phyloP scores from a whole-genome alignment of 139 green algal genomes.

The Ettlia oleoabundans region DNA sequence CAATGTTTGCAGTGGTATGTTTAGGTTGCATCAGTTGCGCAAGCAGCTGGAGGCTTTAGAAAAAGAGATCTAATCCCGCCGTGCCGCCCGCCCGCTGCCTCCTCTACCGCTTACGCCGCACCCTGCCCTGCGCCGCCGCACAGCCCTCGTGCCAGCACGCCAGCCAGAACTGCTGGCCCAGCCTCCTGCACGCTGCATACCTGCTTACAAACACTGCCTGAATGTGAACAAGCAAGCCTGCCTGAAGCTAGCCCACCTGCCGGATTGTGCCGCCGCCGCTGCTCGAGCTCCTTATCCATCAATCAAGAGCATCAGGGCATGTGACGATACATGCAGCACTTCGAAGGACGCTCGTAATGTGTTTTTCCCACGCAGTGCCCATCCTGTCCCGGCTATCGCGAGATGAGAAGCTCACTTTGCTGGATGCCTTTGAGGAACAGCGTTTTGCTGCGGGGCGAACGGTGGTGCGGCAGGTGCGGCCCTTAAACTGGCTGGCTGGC shows the following conservation, averaged over 20 bases:
- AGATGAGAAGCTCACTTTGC: conserved; percentile 83
- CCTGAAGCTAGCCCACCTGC: background rate
- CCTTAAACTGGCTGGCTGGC: no score
- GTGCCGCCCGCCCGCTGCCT: no score
- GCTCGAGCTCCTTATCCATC: background rate
- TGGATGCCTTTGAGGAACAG: conserved; percentile 82
- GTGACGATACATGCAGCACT: no score
- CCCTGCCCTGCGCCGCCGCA: no score
- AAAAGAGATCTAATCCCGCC: no score
- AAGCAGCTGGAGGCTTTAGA: no score
- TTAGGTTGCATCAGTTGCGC: no score
- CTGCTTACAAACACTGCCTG: background rate
- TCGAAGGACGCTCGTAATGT: no score
- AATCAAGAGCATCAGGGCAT: no score
- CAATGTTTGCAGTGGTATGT: no score
- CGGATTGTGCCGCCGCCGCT: background rate
- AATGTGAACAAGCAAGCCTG: background rate
- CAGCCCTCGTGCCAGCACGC: no score
- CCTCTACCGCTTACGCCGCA: no score
- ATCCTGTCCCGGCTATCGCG: conserved; percentile 78
- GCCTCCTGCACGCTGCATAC: background rate
- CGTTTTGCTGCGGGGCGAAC: conserved; percentile 36
- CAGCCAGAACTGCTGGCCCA: background rate
- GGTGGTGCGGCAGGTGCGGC: conserved; percentile 57
- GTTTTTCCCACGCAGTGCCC: conserved; percentile 80